Conservation (phyloP, 768 basidiomycete genomes). For the Sarcomyxa edulis region DNA sequence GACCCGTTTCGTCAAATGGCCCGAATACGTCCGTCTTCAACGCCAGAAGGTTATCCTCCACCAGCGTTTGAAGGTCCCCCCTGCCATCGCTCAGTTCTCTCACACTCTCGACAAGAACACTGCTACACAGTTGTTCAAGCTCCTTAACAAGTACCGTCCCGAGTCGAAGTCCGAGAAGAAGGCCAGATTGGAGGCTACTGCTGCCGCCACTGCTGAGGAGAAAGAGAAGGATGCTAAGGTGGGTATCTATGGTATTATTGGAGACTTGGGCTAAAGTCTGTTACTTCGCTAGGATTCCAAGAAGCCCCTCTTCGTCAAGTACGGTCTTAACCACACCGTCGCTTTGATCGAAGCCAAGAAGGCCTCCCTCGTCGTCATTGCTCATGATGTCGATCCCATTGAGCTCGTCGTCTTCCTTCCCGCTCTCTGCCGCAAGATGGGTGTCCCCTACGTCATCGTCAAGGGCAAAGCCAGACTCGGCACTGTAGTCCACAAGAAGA, state of each 20-base stretch:
- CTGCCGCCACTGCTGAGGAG: constrained; percentile 74
- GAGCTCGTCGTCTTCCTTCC: constrained; percentile 99
- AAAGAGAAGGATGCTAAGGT: constrained; percentile 60
- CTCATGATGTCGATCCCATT: constrained; percentile 98
- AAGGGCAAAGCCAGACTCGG: constrained; percentile 98
- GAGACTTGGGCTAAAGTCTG: neutral
- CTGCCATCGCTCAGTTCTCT: constrained; percentile 97
- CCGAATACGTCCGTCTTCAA: constrained; percentile 96
- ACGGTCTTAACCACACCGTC: constrained; percentile 95
- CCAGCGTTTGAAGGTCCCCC: constrained; percentile 97
- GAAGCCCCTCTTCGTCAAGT: constrained; percentile 95
- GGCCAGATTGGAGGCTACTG: constrained; percentile 76
- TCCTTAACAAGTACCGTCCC: constrained; percentile 95
- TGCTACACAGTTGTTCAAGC: constrained; percentile 95
- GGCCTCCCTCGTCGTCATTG: constrained; percentile 91
- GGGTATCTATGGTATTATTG: constrained; percentile 1
- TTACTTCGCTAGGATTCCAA: constrained; percentile 68
- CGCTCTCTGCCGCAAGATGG: constrained; percentile 99
- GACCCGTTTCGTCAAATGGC: constrained; percentile 99
- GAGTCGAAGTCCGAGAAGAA: constrained; percentile 98
- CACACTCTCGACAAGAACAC: constrained; percentile 99
- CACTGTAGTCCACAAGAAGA: constrained; percentile 98
- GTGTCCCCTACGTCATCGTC: constrained; percentile 96
- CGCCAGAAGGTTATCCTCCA: constrained; percentile 97
- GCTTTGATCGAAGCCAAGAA: constrained; percentile 98